Evolutionary conservation across 192 early-diverging fungal genomes (phyloP), one percentile per base, ranked within the genome.

Genomic region (Dissophora globulifera): DNA sequence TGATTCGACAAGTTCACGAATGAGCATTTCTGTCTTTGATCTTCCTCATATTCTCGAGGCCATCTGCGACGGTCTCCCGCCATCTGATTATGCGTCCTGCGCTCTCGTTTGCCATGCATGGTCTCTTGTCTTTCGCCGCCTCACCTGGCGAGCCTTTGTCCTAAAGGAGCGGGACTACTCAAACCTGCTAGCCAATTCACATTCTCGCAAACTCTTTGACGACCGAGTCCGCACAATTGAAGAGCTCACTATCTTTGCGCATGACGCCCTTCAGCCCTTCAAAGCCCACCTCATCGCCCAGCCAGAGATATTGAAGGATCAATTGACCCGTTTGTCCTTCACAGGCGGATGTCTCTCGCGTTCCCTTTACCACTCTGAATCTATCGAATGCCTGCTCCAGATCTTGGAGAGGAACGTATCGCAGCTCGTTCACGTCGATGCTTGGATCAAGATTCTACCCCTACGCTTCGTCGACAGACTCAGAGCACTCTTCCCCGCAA

Each of bases 101-200:
- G 17, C 50, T 6, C 38, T 51, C 3, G 60, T 62, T 26, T 62
- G 38, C 17, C 49, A 31, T 25, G 11, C 33, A 4, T 52, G 60
- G 60, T 62, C 48, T 26, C 8, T 13, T 9, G 22, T 52, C 25
- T 52, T 63, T 49, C 49, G 8, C 7, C 50, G 49, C 13, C 25
- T 42, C 0, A 25, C 22, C 23, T 63, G 61, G 50, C 23, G 38
- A 2, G 15, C 23, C 16, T 50, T 63, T 8, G 3, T 11, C 22
- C 50, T 63, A n/a, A 30, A 7, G 1, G 31, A 29, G 15, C 26
- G 26, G 17, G 17, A 59, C 8, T 53, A 38, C 38, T 48, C 11
- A 4, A 1, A 2, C 6, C 25, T 31, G 26, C 50, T 32, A 22
- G 22, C 25, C 5, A 3, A 52, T 1, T 25, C 23, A 26, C 19